Evolutionary conservation across 2,329 filamentous ascomycete species (phyloP).

Genomic region (Botryotinia narcissicola): DNA sequence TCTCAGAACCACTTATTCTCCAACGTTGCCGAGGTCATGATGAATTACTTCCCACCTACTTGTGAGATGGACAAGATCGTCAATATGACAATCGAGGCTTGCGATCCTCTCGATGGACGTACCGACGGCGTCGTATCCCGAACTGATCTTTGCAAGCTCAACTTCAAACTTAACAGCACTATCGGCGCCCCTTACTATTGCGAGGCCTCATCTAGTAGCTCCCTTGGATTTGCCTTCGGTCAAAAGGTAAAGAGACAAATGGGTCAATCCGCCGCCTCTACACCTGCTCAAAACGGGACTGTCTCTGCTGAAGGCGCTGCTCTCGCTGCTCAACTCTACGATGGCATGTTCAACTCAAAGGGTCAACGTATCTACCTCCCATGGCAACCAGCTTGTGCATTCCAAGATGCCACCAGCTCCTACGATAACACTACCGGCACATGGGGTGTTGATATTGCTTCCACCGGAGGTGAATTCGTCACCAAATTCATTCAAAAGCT

Average conservation of each 20-base stretch:
- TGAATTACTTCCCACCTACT: conserved; percentile 45
- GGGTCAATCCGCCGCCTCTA: conserved; percentile 19
- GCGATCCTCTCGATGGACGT: conserved; percentile 54
- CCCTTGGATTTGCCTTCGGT: not conserved
- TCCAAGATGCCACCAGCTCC: conserved; percentile 2
- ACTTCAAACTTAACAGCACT: conserved; percentile 44
- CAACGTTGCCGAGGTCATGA: conserved; percentile 41
- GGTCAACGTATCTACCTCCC: conserved; percentile 41
- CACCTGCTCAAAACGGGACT: conserved; percentile 27
- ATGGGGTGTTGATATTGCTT: conserved; percentile 40
- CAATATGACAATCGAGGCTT: conserved; percentile 53
- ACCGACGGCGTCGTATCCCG: conserved; percentile 53
- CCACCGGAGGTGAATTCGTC: conserved; percentile 41
- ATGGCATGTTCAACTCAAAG: conserved; percentile 40
- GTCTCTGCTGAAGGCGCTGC: conserved; percentile 37
- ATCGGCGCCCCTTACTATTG: conserved; percentile 49
- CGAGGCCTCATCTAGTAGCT: conserved; percentile 33
- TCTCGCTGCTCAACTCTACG: conserved; percentile 40
- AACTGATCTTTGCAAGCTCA: conserved; percentile 47
- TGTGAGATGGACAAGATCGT: conserved; percentile 51
- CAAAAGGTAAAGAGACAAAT: conserved; percentile 16
- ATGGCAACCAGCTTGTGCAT: conserved; percentile 36
- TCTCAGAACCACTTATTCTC: conserved; percentile 34
- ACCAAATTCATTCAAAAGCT: conserved; percentile 44
- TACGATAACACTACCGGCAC: conserved; percentile 18